Evolutionary conservation across 106 monocot species (phyloP).

Genomic region (Platanthera guangdongensis): DNA sequence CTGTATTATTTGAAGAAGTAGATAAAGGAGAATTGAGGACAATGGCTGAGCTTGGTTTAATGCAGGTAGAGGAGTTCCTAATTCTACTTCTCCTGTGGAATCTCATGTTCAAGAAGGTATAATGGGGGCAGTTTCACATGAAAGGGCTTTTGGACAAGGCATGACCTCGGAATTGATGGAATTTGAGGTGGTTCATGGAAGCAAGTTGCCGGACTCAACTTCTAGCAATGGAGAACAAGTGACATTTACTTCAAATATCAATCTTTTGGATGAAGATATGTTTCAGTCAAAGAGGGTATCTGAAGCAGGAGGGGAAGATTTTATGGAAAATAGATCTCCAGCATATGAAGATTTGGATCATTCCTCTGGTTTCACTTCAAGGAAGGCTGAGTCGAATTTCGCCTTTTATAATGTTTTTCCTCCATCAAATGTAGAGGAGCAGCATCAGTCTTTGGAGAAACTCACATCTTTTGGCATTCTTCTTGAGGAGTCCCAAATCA

Average conservation of each 20-base stretch:
- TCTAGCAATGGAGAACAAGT: slow-evolving; percentile 4
- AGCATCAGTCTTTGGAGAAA: neutral
- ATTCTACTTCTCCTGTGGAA: slow-evolving; percentile 19
- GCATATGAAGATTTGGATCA: slow-evolving; percentile 8
- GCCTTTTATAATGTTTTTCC: neutral
- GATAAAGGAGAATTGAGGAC: neutral
- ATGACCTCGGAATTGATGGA: neutral
- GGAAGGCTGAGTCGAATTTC: neutral
- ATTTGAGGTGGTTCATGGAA: neutral
- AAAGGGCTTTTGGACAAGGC: slow-evolving; percentile 4
- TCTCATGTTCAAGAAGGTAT: slow-evolving; percentile 16
- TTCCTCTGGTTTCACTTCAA: slow-evolving; percentile 11
- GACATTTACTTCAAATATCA: slow-evolving; percentile 21
- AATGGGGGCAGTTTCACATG: slow-evolving; percentile 17
- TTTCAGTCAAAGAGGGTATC: slow-evolving; percentile 1
- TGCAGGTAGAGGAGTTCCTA: slow-evolving; percentile 15
- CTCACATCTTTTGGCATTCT: slow-evolving; percentile 14
- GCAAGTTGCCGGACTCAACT: slow-evolving; percentile 4
- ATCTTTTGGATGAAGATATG: slow-evolving; percentile 27
- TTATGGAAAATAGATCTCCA: neutral
- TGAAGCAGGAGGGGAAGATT: neutral
- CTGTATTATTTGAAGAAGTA: neutral
- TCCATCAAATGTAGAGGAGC: slow-evolving; percentile 6
- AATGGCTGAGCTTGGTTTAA: neutral
- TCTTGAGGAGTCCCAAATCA: slow-evolving; percentile 18